These are phyloP conservation scores for Lactarius pseudohatsudake DNA, from an alignment of 768 basidiomycete species.

Conservation along the genomic window DNA sequence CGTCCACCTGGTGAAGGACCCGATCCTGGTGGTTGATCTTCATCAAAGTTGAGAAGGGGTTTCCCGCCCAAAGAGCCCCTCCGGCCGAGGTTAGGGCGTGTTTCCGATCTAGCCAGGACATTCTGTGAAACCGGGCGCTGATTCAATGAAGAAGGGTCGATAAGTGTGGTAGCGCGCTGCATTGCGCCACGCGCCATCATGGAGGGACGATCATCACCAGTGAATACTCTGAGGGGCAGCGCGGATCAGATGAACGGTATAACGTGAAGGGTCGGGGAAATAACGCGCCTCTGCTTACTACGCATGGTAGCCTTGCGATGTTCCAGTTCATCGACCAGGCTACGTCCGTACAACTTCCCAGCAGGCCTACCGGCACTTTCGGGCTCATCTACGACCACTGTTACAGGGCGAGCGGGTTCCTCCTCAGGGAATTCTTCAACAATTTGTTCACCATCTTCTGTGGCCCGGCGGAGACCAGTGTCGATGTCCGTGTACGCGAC, in stretches of 20 bases:
- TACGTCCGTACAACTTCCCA: constrained; percentile 85
- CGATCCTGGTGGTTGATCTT: constrained; percentile 41
- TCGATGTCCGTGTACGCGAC: constrained; percentile 62
- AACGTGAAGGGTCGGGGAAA: constrained; percentile 5
- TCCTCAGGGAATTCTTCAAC: constrained; percentile 45
- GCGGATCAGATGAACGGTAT: constrained; percentile 11
- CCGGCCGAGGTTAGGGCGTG: constrained; percentile 43
- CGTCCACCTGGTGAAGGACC: constrained; percentile 34
- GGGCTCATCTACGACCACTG: constrained; percentile 34
- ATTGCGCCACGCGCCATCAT: constrained; percentile 81
- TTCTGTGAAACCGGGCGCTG: constrained; percentile 46
- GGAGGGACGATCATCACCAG: constrained; percentile 83
- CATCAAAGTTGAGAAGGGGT: constrained; percentile 67
- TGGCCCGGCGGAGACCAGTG: constrained; percentile 63
- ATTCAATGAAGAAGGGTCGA: constrained; percentile 65
- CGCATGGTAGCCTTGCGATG: constrained; percentile 79
- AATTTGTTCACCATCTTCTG: constrained; percentile 75
- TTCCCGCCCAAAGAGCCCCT: constrained; percentile 55
- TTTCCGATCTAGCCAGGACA: constrained; percentile 44
- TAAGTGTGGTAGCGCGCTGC: constrained; percentile 63
- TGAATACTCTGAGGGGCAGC: constrained; percentile 65
- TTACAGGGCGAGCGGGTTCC: constrained; percentile 34
- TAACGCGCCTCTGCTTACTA: constrained; percentile 72
- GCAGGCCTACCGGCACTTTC: constrained; percentile 47
- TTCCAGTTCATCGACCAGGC: constrained; percentile 89